Conservation (phyloP, 331 rosid genomes). For the Rhamnella rubrinervis region DNA sequence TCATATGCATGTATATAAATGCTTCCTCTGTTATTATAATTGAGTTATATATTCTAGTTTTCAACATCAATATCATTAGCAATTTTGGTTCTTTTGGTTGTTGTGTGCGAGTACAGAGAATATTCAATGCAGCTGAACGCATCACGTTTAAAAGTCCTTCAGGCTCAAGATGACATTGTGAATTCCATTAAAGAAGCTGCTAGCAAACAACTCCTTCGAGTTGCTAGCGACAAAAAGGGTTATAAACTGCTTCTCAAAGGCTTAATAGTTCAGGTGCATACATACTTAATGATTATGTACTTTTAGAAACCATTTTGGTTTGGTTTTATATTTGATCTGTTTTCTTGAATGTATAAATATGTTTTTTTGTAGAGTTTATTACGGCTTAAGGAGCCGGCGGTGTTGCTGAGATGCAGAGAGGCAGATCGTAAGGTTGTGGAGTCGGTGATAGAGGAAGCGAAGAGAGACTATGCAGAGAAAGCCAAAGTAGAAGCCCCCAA, state of each 20-base stretch:
- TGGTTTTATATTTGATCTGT: too few species aligned
- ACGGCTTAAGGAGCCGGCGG: constrained; percentile 82
- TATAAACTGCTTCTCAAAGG: constrained; percentile 63
- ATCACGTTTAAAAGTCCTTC: constrained; percentile 84
- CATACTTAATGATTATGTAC: too few species aligned
- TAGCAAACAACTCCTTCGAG: constrained; percentile 53
- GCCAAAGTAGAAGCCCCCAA: constrained; percentile 58
- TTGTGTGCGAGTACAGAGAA: constrained; percentile 46
- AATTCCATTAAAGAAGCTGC: constrained; percentile 74
- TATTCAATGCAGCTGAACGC: constrained; percentile 91
- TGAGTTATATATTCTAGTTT: too few species aligned
- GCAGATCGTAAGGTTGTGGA: constrained; percentile 59
- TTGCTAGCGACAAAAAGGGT: constrained; percentile 36
- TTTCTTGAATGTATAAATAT: neutral
- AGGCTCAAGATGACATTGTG: constrained; percentile 79
- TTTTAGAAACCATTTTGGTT: too few species aligned
- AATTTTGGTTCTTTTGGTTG: neutral
- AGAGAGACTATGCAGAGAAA: constrained; percentile 63
- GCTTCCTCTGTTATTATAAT: too few species aligned
- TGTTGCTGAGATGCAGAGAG: constrained; percentile 72
- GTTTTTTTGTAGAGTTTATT: constrained; percentile 53
- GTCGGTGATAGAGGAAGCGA: constrained; percentile 66
- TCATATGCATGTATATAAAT: too few species aligned
- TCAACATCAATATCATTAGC: too few species aligned
- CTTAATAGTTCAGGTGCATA: constrained; percentile 69